Percentiles rank a stretch among this genome's conserved stretches.
Evolutionary conservation across 2,329 filamentous ascomycete genomes (phyloP).

Genomic region (Teratosphaeria zuluensis): DNA sequence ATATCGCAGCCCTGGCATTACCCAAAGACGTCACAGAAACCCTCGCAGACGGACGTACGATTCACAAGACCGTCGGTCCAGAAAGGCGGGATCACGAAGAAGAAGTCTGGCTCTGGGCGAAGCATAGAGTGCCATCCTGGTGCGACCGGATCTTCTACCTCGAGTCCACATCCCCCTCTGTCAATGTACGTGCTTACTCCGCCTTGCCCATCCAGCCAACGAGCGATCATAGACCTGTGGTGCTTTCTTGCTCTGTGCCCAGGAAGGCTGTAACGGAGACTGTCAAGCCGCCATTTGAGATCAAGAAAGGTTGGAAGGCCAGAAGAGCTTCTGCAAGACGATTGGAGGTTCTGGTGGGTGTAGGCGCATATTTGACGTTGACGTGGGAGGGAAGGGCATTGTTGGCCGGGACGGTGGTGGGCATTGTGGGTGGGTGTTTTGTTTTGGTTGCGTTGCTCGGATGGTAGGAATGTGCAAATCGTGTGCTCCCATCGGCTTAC

Average conservation of each 20-base stretch:
- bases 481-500: not conserved
- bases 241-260: conserved; percentile 59
- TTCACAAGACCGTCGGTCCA: not conserved
- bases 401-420: conserved; percentile 22
- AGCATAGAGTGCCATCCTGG: conserved; percentile 83
- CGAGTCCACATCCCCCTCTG: conserved; percentile 34
- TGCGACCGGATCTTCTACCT: conserved; percentile 83
- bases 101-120: conserved; percentile 49
- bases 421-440: conserved; percentile 22
- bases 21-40: conserved; percentile 9
- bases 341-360: conserved; percentile 51
- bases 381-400: conserved; percentile 38
- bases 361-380: conserved; percentile 44
- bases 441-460: conserved; percentile 14
- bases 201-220: conserved; percentile 69
- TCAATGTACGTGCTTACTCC: conserved; percentile 51
- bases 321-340: conserved; percentile 45
- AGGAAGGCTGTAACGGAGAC: conserved; percentile 25
- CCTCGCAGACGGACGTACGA: conserved; percentile 3
- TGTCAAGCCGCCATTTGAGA: conserved; percentile 44
- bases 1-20: conserved; percentile 14
- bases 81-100: conserved; percentile 9
- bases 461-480: not conserved
- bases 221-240: conserved; percentile 82
- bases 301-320: conserved; percentile 48